Percentiles rank a stretch among this genome's conserved stretches.
phyloP scores from a whole-genome alignment of 1,284 basidiomycete species.

The Trichosporon coremiiforme region DNA sequence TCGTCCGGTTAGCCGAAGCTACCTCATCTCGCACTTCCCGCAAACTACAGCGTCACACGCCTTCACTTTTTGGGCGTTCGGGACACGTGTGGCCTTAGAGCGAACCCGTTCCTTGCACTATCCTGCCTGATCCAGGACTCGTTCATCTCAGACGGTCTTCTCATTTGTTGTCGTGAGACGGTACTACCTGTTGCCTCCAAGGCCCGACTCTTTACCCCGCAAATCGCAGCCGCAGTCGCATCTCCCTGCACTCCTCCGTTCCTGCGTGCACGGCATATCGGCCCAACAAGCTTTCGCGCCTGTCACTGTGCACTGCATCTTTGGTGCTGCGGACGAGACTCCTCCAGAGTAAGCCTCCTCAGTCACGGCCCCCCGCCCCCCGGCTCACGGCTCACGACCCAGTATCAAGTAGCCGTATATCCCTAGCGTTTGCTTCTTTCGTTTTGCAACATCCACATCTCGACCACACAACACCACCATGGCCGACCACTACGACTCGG shows the following conservation, averaged over 20 bases:
- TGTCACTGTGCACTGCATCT: slow-evolving; percentile 3
- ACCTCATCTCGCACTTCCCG: neutral
- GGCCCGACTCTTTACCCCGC: slow-evolving; percentile 9
- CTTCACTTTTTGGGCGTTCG: neutral
- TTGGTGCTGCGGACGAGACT: neutral
- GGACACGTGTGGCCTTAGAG: slow-evolving; percentile 12
- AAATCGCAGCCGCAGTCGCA: slow-evolving; percentile 9
- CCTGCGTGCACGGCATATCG: slow-evolving; percentile 2
- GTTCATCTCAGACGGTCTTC: neutral
- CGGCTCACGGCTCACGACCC: neutral
- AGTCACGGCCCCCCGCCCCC: slow-evolving; percentile 6
- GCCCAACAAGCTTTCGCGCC: slow-evolving; percentile 11
- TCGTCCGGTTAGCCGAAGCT: slow-evolving; percentile 3
- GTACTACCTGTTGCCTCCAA: neutral
- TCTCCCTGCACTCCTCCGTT: neutral
- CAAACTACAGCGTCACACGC: neutral
- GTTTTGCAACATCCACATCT: neutral
- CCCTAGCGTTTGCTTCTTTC: neutral
- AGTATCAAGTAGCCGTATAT: neutral
- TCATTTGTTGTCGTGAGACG: slow-evolving; percentile 10
- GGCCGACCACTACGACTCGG: slow-evolving; percentile 26
- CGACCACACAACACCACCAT: neutral
- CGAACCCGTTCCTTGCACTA: slow-evolving; percentile 8
- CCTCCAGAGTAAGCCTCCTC: neutral
- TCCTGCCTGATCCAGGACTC: slow-evolving; percentile 3